Evolutionary conservation across 139 green algal genomes (phyloP).

Genomic region (Coccomyxa sp.): DNA sequence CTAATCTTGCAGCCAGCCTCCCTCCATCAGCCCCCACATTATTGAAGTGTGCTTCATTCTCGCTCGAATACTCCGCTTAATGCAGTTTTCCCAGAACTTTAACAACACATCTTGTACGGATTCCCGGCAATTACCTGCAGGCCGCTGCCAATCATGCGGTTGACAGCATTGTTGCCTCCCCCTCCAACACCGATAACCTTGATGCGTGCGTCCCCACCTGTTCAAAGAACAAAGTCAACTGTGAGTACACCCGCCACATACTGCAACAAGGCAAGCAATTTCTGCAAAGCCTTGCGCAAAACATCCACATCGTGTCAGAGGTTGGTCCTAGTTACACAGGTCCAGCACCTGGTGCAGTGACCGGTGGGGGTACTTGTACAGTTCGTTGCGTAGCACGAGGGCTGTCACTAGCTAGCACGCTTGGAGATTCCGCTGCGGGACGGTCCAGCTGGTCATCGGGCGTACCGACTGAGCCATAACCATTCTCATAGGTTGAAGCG

Average conservation of each 20-base stretch:
- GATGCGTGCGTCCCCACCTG: slow-evolving; percentile 69
- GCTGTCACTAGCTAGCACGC: too few species aligned
- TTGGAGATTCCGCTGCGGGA: background rate
- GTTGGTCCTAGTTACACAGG: background rate
- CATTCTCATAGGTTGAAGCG: background rate
- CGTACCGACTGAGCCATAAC: background rate
- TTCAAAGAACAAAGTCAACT: background rate
- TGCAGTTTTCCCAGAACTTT: too few species aligned
- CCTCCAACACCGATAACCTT: slow-evolving; percentile 94
- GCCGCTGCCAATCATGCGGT: slow-evolving; percentile 92
- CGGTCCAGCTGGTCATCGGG: background rate
- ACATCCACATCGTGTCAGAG: background rate
- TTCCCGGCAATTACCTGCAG: slow-evolving; percentile 58
- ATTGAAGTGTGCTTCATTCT: too few species aligned
- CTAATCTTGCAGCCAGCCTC: too few species aligned
- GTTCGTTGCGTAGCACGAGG: too few species aligned
- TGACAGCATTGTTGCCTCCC: slow-evolving; percentile 93
- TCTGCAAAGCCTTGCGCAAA: background rate
- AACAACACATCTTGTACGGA: too few species aligned
- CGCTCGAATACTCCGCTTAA: too few species aligned
- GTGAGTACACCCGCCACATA: background rate
- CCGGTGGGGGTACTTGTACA: too few species aligned
- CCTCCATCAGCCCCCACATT: too few species aligned
- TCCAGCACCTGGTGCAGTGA: background rate
- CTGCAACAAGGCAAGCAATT: background rate